phyloP scores from a whole-genome alignment of 148 eudicot species.

The Rhododendron griersonianum region DNA sequence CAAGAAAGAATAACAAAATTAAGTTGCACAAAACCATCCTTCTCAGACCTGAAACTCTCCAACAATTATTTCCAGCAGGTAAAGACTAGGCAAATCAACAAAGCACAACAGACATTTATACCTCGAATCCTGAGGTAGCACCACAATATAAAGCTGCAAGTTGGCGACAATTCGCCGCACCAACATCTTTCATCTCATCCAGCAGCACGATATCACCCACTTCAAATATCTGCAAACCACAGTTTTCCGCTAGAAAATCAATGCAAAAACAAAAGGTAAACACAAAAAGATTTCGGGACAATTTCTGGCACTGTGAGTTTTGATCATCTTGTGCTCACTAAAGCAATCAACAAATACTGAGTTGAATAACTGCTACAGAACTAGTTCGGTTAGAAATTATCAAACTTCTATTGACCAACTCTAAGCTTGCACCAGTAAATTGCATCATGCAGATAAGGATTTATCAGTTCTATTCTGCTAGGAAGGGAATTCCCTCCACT shows the following conservation, averaged over 20 bases:
- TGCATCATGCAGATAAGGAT: background rate
- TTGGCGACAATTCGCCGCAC: constrained; percentile 72
- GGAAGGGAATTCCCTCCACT: background rate
- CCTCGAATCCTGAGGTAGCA: constrained; percentile 95
- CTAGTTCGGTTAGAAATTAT: background rate
- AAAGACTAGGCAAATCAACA: background rate
- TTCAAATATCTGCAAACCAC: constrained; percentile 62
- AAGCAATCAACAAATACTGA: background rate
- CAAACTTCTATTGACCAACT: background rate
- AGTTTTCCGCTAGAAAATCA: background rate
- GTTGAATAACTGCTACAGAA: background rate
- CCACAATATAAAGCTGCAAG: constrained; percentile 95
- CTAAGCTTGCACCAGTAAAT: background rate
- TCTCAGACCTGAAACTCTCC: background rate
- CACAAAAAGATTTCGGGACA: background rate
- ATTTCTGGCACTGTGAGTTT: background rate
- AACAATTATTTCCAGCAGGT: background rate
- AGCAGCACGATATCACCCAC: constrained; percentile 76
- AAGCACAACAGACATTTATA: constrained; percentile 13
- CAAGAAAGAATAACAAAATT: background rate
- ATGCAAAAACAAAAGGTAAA: too few species aligned
- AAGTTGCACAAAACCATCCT: background rate
- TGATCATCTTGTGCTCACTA: background rate
- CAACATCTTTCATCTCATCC: constrained; percentile 77
- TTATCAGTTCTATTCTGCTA: background rate